Evolutionary conservation across 768 basidiomycete genomes (phyloP), one percentile per base, ranked within the genome.

Genomic region (Favolaschia claudopus): DNA sequence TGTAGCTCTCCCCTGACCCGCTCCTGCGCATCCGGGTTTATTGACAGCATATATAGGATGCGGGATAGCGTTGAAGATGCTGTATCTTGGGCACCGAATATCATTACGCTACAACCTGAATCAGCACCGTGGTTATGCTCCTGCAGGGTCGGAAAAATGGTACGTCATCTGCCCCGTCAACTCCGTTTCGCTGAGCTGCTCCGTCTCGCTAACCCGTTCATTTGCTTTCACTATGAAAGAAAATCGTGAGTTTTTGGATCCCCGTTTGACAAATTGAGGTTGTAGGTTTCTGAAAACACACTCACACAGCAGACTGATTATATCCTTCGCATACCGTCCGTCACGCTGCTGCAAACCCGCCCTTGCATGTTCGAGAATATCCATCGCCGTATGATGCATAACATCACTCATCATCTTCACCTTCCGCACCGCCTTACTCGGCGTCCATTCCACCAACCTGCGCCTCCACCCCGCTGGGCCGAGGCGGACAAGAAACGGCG

Each of bases 51-150:
- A 56, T 77, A 70, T 7, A 83, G 67, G 33, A 79, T 74, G 1
- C 82, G 76, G 14, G 78, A 77, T 39, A 85, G 58, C 1, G 78
- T 74, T 5, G 79, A 76, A 2, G 82, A 77, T 0, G 81, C 80
- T 8, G 82, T 85, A 55, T 84, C 82, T 54, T 80, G 79, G 3
- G 79, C 83, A 3, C 82, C 81, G 60, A 84, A 82, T 17, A 82
- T 77, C 27, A 84, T 66, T 14, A 82, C 80, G 4, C 81, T 82
- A 48, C 7, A 32, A 28, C 31, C 25, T 20, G 25, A 37, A 55
- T 27, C 24, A 37, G 56, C 49, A n/a, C n/a, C n/a, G n/a, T n/a
- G n/a, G 32, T 25, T 29, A 2, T 3, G 1, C 27, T 2, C 22
- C 27, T 7, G 24, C 28, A 17, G 7, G 6, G 19, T 1, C 29